Conservation (phyloP, 2,329 filamentous ascomycete species). For the Acrocalymma vagum region DNA sequence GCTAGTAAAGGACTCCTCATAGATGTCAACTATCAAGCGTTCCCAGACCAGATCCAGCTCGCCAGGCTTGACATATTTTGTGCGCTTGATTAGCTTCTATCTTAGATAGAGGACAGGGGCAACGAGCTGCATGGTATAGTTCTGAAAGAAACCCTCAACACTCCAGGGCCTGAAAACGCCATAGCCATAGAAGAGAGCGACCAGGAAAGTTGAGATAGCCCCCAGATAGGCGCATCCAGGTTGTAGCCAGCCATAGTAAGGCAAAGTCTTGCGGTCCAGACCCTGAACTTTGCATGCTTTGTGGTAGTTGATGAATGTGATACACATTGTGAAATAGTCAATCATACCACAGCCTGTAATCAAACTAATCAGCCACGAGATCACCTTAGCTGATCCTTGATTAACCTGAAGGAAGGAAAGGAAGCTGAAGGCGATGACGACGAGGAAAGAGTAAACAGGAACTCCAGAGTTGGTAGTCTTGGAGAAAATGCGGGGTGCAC, state of each 20-base stretch:
- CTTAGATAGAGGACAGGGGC: conserved; percentile 54
- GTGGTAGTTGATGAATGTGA: conserved; percentile 19
- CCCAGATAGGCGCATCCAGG: too few species aligned
- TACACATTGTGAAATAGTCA: conserved; percentile 20
- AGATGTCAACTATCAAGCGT: conserved; percentile 53
- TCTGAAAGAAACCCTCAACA: conserved; percentile 59
- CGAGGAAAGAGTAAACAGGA: conserved; percentile 72
- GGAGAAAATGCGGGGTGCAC: conserved; percentile 60
- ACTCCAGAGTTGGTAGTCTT: conserved; percentile 67
- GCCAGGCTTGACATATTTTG: conserved; percentile 53
- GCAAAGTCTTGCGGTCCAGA: conserved; percentile 8
- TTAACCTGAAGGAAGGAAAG: conserved; percentile 77
- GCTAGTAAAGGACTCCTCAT: conserved; percentile 28
- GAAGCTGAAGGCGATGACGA: conserved; percentile 71
- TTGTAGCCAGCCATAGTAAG: conserved; percentile 17
- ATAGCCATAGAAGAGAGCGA: conserved; percentile 33
- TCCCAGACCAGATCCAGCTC: conserved; percentile 55
- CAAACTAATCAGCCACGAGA: conserved; percentile 62
- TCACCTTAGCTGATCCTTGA: conserved; percentile 68
- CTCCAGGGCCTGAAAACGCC: conserved; percentile 58
- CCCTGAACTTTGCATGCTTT: conserved; percentile 14
- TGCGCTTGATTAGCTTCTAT: conserved; percentile 70
- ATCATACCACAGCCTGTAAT: conserved; percentile 16
- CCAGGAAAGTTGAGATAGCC: too few species aligned
- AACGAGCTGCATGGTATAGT: conserved; percentile 29